Conservation (phyloP, 2,329 filamentous ascomycete species). For the Alternaria alternata region DNA sequence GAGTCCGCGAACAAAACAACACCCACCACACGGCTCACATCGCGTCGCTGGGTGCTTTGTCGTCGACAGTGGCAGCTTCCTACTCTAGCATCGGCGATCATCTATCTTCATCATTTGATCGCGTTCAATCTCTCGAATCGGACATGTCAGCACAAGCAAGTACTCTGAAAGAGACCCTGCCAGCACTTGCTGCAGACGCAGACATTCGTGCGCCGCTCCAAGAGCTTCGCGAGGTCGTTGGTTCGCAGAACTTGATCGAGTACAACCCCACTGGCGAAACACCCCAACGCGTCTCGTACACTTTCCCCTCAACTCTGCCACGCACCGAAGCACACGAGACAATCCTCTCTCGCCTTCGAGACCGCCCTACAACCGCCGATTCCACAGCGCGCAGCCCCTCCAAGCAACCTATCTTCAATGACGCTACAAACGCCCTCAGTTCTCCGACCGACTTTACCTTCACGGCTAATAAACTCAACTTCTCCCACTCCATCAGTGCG, state of each 20-base stretch:
- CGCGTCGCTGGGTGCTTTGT: conserved; percentile 71
- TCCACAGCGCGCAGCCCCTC: conserved; percentile 50
- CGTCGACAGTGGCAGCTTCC: conserved; percentile 73
- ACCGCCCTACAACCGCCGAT: conserved; percentile 45
- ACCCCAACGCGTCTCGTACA: conserved; percentile 80
- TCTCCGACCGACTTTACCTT: conserved; percentile 39
- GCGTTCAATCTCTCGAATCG: conserved; percentile 72
- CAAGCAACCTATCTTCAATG: conserved; percentile 63
- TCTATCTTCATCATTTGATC: conserved; percentile 72
- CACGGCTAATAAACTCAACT: conserved; percentile 30
- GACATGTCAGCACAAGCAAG: conserved; percentile 70
- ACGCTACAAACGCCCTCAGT: conserved; percentile 53
- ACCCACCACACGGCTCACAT: conserved; percentile 75
- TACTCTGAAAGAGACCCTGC: conserved; percentile 67
- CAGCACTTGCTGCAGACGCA: conserved; percentile 63
- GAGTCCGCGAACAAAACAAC: conserved; percentile 81
- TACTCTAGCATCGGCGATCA: conserved; percentile 75
- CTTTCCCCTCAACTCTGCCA: conserved; percentile 81
- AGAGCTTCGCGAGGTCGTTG: conserved; percentile 74
- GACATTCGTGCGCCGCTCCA: conserved; percentile 73
- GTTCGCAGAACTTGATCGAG: conserved; percentile 72
- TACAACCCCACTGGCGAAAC: conserved; percentile 88
- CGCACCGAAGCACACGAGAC: conserved; percentile 72
- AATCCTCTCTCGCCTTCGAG: conserved; percentile 60
- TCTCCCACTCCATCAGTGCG: conserved; percentile 39